phyloP scores from a whole-genome alignment of 441 rosid genomes.

The Brassica balearica region DNA sequence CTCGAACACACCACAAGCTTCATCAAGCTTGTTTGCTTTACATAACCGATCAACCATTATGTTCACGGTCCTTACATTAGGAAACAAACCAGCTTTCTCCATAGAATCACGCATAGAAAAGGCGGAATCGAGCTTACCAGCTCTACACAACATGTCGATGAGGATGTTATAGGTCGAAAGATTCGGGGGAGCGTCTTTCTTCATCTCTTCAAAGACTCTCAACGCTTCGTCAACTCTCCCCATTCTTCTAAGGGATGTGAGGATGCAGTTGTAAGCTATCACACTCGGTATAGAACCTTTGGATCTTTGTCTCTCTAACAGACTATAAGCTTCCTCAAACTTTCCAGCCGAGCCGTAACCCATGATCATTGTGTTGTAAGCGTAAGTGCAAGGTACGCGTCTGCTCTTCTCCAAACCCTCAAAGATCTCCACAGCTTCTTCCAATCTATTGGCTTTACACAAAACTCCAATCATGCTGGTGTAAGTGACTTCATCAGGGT shows the following conservation, averaged over 20 bases:
- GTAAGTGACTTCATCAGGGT: slow-evolving; percentile 88
- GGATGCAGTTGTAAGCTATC: slow-evolving; percentile 87
- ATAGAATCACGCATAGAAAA: slow-evolving; percentile 74
- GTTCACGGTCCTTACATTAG: slow-evolving; percentile 82
- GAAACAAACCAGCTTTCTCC: slow-evolving; percentile 86
- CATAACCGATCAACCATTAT: slow-evolving; percentile 94
- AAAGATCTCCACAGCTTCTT: slow-evolving; percentile 83
- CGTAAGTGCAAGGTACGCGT: slow-evolving; percentile 85
- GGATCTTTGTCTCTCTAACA: slow-evolving; percentile 84
- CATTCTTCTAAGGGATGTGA: slow-evolving; percentile 84
- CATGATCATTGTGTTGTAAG: slow-evolving; percentile 96
- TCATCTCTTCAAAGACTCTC: slow-evolving; percentile 81
- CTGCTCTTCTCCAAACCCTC: slow-evolving; percentile 76
- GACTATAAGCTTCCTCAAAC: slow-evolving; percentile 77
- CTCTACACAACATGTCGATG: slow-evolving; percentile 81
- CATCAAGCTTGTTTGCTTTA: slow-evolving; percentile 82
- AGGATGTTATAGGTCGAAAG: slow-evolving; percentile 77
- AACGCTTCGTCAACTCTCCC: slow-evolving; percentile 72
- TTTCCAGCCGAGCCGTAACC: slow-evolving; percentile 89
- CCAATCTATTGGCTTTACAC: slow-evolving; percentile 78
- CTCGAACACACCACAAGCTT: slow-evolving; percentile 77
- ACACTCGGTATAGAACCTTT: slow-evolving; percentile 93
- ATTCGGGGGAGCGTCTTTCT: slow-evolving; percentile 81
- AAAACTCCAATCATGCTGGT: slow-evolving; percentile 95
- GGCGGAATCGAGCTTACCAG: slow-evolving; percentile 74